Evolutionary conservation across 2,329 filamentous ascomycete species (phyloP).

Genomic region (Curvularia spicifera): DNA sequence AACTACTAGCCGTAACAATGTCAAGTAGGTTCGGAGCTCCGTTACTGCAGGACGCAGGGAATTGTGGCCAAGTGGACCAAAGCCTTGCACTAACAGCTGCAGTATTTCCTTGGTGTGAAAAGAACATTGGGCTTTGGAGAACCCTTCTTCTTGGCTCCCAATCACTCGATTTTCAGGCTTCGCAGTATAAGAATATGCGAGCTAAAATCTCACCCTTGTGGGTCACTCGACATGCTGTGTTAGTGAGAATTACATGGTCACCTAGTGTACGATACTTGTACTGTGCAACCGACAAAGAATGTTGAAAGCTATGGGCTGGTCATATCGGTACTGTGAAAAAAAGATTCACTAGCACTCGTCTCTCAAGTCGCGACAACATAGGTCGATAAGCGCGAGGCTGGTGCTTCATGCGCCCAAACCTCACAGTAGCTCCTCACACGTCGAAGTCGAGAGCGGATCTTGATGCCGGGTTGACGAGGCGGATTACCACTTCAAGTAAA

Average conservation of each 20-base stretch:
- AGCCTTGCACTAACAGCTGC: conserved; percentile 2
- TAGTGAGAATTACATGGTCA: not conserved
- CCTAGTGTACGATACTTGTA: not conserved
- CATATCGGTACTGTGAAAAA: not conserved
- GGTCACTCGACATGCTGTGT: too few relatives aligned
- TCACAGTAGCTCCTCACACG: not conserved
- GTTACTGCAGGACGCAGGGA: conserved; percentile 6
- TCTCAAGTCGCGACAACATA: not conserved
- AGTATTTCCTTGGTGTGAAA: not conserved
- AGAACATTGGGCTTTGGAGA: not conserved
- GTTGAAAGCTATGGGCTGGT: not conserved
- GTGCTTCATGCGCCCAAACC: not conserved
- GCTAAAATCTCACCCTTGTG: too few relatives aligned
- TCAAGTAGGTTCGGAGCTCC: conserved; percentile 6
- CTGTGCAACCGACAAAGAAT: not conserved
- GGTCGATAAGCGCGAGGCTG: not conserved
- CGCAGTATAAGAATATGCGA: not conserved
- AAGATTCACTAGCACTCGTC: not conserved
- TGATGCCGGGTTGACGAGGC: conserved; percentile 14
- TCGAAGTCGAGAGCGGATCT: conserved; percentile 10
- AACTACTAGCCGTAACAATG: conserved; percentile 5
- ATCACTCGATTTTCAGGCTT: not conserved
- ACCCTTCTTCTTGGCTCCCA: not conserved
- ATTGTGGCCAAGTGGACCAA: conserved; percentile 7
- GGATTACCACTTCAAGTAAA: conserved; percentile 14